Conservation (phyloP, 208 protist genomes). For the Acanthamoeba castellanii region DNA sequence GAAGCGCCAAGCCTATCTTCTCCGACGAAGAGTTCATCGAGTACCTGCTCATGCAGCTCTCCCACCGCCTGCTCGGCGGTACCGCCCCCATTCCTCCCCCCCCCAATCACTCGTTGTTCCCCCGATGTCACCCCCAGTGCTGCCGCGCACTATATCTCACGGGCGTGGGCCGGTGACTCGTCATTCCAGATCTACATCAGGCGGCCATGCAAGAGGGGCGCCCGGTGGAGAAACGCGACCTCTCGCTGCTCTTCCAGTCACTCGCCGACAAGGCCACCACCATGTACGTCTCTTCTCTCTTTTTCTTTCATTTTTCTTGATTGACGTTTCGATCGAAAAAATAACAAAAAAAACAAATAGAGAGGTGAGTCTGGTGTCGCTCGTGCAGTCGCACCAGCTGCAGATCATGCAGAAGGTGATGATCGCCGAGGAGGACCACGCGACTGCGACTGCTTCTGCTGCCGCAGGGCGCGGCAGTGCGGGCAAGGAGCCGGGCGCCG, state of each 20-base stretch:
- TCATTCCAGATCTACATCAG: neutral
- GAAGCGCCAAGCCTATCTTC: slow-evolving; percentile 22
- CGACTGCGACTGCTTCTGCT: too few relatives aligned
- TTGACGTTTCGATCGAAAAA: too few relatives aligned
- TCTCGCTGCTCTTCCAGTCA: neutral
- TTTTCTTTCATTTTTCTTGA: too few relatives aligned
- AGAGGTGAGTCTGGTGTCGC: slow-evolving; percentile 20
- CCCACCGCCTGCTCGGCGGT: slow-evolving; percentile 19
- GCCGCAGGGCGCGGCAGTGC: neutral
- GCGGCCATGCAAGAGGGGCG: slow-evolving; percentile 10
- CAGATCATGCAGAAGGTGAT: slow-evolving; percentile 43
- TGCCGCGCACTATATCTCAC: too few relatives aligned
- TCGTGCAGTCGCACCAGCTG: slow-evolving; percentile 7
- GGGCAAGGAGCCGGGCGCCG: neutral
- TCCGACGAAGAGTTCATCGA: slow-evolving; percentile 21
- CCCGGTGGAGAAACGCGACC: neutral
- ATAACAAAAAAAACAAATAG: neutral
- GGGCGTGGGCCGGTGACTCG: neutral
- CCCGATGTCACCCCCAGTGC: too few relatives aligned
- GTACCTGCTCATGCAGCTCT: slow-evolving; percentile 23
- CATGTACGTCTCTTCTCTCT: neutral
- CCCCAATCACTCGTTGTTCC: too few relatives aligned
- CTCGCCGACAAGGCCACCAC: neutral
- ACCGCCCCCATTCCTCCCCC: neutral
- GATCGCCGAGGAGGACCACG: neutral